These are phyloP conservation scores for Sclerotinia minor DNA, from an alignment of 2,329 filamentous ascomycete genomes.

Conservation along the genomic window DNA sequence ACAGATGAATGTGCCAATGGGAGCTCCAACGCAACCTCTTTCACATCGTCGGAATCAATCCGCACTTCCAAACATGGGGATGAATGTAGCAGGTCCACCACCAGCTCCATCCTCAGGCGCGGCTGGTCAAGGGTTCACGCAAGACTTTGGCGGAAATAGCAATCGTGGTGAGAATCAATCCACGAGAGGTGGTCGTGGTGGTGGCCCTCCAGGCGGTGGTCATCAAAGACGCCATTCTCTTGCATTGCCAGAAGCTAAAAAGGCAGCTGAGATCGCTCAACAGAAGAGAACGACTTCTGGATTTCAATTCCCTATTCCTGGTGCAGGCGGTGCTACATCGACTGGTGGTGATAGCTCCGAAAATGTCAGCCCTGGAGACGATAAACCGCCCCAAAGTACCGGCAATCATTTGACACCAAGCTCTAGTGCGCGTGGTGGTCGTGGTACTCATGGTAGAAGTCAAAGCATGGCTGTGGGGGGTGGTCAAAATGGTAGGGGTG, in stretches of 20 bases:
- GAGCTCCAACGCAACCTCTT: slow-evolving; percentile 72
- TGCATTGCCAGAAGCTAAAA: slow-evolving; percentile 92
- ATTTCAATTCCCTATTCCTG: slow-evolving; percentile 89
- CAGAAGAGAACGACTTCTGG: slow-evolving; percentile 92
- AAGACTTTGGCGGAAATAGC: slow-evolving; percentile 69
- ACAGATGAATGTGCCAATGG: slow-evolving; percentile 73
- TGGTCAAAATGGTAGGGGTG: slow-evolving; percentile 67
- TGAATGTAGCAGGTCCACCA: slow-evolving; percentile 64
- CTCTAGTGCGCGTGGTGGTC: slow-evolving; percentile 50
- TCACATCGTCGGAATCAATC: slow-evolving; percentile 98
- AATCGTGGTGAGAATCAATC: slow-evolving; percentile 60
- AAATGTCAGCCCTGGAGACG: slow-evolving; percentile 33
- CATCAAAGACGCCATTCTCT: slow-evolving; percentile 94
- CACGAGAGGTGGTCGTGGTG: slow-evolving; percentile 71
- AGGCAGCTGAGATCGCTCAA: slow-evolving; percentile 93
- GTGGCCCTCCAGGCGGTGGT: slow-evolving; percentile 67
- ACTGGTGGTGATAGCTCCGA: slow-evolving; percentile 51
- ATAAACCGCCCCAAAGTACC: slow-evolving; percentile 35
- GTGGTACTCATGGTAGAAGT: slow-evolving; percentile 68
- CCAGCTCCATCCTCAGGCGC: slow-evolving; percentile 89
- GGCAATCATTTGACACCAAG: slow-evolving; percentile 33
- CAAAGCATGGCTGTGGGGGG: slow-evolving; percentile 78
- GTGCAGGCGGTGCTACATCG: slow-evolving; percentile 59
- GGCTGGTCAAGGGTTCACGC: slow-evolving; percentile 75
- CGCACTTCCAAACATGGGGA: slow-evolving; percentile 86